Conservation (phyloP, 805 yeast genomes). For the Kodamaea nitidulidarum region DNA sequence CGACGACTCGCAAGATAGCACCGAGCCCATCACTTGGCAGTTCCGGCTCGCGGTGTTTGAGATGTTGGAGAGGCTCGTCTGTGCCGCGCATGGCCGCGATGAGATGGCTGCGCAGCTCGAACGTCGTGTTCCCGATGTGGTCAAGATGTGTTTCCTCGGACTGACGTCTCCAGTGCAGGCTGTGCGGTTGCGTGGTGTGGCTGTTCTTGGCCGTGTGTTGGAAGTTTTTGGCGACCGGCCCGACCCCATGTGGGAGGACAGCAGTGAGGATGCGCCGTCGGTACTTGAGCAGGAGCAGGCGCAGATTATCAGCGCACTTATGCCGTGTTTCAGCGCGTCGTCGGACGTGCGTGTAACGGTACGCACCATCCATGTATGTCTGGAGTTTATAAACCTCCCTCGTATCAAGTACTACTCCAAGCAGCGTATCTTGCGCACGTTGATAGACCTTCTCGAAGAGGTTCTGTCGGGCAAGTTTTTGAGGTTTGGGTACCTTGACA, state of each 20-base stretch:
- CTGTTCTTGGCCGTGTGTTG: slow-evolving; percentile 60
- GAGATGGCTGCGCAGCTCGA: slow-evolving; percentile 43
- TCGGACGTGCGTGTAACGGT: slow-evolving; percentile 72
- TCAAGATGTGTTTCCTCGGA: slow-evolving; percentile 75
- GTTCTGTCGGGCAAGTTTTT: slow-evolving; percentile 40
- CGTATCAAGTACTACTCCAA: slow-evolving; percentile 42
- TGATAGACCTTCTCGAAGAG: slow-evolving; percentile 65
- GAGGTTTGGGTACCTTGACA: slow-evolving; percentile 54
- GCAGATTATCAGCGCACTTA: slow-evolving; percentile 81
- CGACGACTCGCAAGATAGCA: slow-evolving; percentile 36
- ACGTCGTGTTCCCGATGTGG: slow-evolving; percentile 55
- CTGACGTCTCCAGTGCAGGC: slow-evolving; percentile 65
- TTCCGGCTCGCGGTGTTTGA: slow-evolving; percentile 49
- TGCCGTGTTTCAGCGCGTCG: slow-evolving; percentile 77
- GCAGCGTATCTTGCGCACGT: slow-evolving; percentile 53
- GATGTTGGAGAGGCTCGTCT: slow-evolving; percentile 41
- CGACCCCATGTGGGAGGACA: slow-evolving; percentile 53
- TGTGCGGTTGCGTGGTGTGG: slow-evolving; percentile 62
- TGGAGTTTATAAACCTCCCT: slow-evolving; percentile 58
- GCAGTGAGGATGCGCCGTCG: slow-evolving; percentile 46
- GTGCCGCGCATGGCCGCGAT: slow-evolving; percentile 35
- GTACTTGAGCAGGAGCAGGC: slow-evolving; percentile 92
- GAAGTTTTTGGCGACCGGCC: slow-evolving; percentile 54
- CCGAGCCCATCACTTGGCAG: slow-evolving; percentile 56
- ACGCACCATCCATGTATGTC: slow-evolving; percentile 72